Percentiles rank a stretch among this genome's conserved stretches.
phyloP scores from a whole-genome alignment of 176 grass and related monocot species.

The Zea mays region DNA sequence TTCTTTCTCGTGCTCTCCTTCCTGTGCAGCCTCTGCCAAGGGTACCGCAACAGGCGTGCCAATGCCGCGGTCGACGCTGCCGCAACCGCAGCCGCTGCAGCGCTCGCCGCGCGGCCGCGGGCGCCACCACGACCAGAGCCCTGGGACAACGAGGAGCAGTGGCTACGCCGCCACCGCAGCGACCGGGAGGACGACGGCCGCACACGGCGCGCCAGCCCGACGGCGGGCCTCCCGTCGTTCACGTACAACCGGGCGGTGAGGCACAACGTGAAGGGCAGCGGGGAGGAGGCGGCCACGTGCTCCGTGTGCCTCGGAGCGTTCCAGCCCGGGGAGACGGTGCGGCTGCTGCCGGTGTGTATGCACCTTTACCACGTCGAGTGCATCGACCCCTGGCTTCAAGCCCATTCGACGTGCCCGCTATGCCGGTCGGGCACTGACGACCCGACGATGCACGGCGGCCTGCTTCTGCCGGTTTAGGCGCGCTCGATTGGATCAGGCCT shows the following conservation, averaged over 20 bases:
- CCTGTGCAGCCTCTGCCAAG: background rate
- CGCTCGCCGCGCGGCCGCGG: background rate
- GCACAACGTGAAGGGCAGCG: constrained; percentile 11
- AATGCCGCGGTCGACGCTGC: background rate
- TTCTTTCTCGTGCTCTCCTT: background rate
- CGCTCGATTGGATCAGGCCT: background rate
- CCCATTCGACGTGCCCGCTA: constrained; percentile 51
- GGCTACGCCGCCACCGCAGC: background rate
- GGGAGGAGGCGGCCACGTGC: constrained; percentile 30
- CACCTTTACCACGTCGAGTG: constrained; percentile 52
- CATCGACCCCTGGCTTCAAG: constrained; percentile 51
- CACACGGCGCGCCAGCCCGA: background rate
- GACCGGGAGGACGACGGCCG: background rate
- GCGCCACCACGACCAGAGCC: no score
- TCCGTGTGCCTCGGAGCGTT: constrained; percentile 53
- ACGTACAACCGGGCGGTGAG: constrained; percentile 21
- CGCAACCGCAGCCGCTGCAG: background rate
- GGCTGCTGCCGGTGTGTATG: constrained; percentile 43
- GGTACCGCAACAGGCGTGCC: background rate
- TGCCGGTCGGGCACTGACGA: constrained; percentile 35
- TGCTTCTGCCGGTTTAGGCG: constrained; percentile 10
- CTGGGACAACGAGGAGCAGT: background rate
- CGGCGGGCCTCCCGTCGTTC: constrained; percentile 33
- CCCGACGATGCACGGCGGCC: background rate
- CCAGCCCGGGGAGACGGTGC: constrained; percentile 36